phyloP scores from a whole-genome alignment of 106 monocot genomes.

The Dendrobium officinale region DNA sequence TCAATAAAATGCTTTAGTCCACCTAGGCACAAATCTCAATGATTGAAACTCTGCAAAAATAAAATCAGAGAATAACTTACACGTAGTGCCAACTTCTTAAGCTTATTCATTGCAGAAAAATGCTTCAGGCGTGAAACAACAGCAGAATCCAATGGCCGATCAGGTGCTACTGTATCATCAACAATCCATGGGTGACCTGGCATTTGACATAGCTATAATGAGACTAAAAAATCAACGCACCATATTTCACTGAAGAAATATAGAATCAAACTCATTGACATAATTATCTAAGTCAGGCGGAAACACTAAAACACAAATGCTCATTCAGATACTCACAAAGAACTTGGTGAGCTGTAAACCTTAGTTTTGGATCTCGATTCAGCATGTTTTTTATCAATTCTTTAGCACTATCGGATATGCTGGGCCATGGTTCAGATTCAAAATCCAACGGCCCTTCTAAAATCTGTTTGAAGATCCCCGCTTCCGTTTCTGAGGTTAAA shows the following conservation, averaged over 20 bases:
- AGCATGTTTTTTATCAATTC: conserved; percentile 81
- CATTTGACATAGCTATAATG: conserved; percentile 3
- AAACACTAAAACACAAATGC: neutral
- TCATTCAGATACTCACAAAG: conserved; percentile 43
- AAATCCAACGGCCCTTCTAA: conserved; percentile 62
- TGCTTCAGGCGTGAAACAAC: conserved; percentile 67
- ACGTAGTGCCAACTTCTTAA: conserved; percentile 66
- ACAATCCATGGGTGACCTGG: conserved; percentile 74
- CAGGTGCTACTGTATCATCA: conserved; percentile 61
- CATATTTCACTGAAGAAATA: neutral
- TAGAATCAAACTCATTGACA: neutral
- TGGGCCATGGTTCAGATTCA: conserved; percentile 83
- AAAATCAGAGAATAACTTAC: conserved; percentile 18
- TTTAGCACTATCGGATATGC: conserved; percentile 77
- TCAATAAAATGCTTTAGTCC: too few species aligned
- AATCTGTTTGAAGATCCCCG: conserved; percentile 64
- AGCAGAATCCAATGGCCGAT: conserved; percentile 67
- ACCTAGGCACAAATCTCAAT: neutral
- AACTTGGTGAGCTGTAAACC: conserved; percentile 79
- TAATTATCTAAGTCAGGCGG: too few species aligned
- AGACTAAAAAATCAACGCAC: neutral
- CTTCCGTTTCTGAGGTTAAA: conserved; percentile 45
- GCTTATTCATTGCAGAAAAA: conserved; percentile 10
- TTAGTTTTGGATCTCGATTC: conserved; percentile 54
- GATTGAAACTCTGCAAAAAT: neutral